These are phyloP conservation scores for Xylaria cubensis DNA, from an alignment of 495 filamentous ascomycete genomes.

Conservation along the genomic window DNA sequence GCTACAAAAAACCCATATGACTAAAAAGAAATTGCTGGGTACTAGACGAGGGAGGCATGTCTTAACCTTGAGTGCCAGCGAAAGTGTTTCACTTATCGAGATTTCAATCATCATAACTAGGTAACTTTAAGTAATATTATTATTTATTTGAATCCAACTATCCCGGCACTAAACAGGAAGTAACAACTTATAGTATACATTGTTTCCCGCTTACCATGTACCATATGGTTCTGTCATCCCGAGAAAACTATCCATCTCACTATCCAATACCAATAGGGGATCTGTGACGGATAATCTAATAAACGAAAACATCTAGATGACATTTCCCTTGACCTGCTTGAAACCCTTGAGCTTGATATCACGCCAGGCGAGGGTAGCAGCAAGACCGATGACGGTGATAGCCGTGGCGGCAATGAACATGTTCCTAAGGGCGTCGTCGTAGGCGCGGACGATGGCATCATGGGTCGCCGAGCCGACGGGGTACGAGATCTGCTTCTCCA, in stretches of 20 bases:
- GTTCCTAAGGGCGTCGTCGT: conserved; percentile 60
- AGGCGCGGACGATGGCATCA: conserved; percentile 62
- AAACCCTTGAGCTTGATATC: conserved; percentile 64
- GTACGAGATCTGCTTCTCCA: conserved; percentile 61
- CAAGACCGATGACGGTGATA: conserved; percentile 56
- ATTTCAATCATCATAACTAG: no score
- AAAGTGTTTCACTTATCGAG: not conserved
- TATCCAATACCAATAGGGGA: not conserved
- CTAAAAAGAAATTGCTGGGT: not conserved
- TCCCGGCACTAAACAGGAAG: not conserved
- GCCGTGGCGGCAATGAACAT: conserved; percentile 63
- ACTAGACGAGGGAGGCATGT: not conserved
- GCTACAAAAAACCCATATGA: not conserved
- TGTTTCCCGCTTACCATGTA: not conserved
- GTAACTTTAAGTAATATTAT: not conserved
- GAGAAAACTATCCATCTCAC: not conserved
- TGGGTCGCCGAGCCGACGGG: conserved; percentile 55
- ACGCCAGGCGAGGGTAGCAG: conserved; percentile 56
- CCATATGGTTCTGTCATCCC: not conserved
- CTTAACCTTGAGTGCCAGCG: not conserved
- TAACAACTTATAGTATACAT: not conserved
- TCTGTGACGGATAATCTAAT: not conserved
- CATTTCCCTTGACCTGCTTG: conserved; percentile 49
- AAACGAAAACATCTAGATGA: conserved; percentile 28
- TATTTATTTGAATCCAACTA: conserved; percentile 8